Base-by-base conservation (phyloP, 306 rosid species). In the Ormosia semicastrata region DNA sequence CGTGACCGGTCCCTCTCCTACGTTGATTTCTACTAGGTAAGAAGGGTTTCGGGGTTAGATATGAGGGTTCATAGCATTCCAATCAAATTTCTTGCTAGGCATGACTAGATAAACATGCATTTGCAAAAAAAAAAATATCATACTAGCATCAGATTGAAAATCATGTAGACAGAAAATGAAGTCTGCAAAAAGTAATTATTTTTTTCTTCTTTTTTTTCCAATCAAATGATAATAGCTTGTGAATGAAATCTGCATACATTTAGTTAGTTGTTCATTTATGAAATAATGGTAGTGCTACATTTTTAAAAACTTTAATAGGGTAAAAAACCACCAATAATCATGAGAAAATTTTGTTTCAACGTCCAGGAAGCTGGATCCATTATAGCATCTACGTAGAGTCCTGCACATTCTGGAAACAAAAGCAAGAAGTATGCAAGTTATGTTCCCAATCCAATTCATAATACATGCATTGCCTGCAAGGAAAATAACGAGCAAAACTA, bases 371-470 rank as follows among this genome's bases (percentile, higher is more conserved):
- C 76, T 8, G 7, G 47, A 14, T 44, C 77, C 52, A 7, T 57
- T 6, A 30, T 1, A 59, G 64, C 70, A 33, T 46, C 64, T 80
- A 59, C 71, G 70, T 78, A 7, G 70, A 8, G 13, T 70, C 57
- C 46, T 1, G 43, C 76, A 69, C 69, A 79, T 41, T 57, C 83
- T 80, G 83, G 30, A 71, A 80, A 41, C 69, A 44, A 70, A 37
- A n/a, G 36, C n/a, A 53, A 60, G 15, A 63, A 62, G 33, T 44
- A 76, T 4, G 46, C 18, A 8, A 77, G 73, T 65, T 36, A 77
- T 1, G 37, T 17, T 64, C n/a, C 24, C 32, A 63, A 63, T 76
- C 14, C 36, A 47, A 47, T 62, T 30, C 33, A 30, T 60, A 29
- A 74, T 13, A 59, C 53, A 58, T 7, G 66, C 13, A 8, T n/a